Percentiles rank a stretch among this genome's conserved stretches.
phyloP scores from a whole-genome alignment of 2,329 filamentous ascomycete species.

The Neonectria faginata region DNA sequence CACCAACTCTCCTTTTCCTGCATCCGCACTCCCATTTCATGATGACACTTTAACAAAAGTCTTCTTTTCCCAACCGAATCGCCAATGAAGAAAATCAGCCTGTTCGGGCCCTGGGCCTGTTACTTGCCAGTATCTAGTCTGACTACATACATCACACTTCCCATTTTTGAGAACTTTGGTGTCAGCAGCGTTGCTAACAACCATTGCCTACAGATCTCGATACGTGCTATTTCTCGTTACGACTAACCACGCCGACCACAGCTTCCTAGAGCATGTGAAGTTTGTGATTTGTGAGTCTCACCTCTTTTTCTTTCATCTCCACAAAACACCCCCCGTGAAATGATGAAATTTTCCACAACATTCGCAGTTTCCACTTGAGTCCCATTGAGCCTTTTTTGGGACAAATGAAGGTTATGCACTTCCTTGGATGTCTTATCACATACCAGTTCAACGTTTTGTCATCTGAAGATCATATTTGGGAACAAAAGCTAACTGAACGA shows the following conservation, averaged over 20 bases:
- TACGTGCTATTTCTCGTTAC: slow-evolving; percentile 7
- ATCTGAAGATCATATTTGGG: slow-evolving; percentile 22
- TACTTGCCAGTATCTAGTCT: slow-evolving; percentile 95
- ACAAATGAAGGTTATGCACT: slow-evolving; percentile 75
- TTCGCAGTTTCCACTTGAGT: slow-evolving; percentile 93
- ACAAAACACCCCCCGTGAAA: slow-evolving; percentile 42
- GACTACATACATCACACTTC: slow-evolving; percentile 55
- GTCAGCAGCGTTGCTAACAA: slow-evolving; percentile 38
- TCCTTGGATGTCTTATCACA: slow-evolving; percentile 82
- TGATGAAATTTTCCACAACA: slow-evolving; percentile 82
- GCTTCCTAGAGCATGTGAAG: slow-evolving; percentile 16
- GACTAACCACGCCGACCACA: slow-evolving; percentile 27
- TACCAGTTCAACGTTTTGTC: slow-evolving; percentile 33
- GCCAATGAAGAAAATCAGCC: slow-evolving; percentile 83
- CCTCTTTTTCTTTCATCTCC: slow-evolving; percentile 24
- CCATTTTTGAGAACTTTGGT: slow-evolving; percentile 16
- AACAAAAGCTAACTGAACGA: slow-evolving; percentile 41
- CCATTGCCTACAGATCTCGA: slow-evolving; percentile 32
- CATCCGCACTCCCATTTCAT: slow-evolving; percentile 55
- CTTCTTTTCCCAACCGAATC: slow-evolving; percentile 93
- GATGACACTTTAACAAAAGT: slow-evolving; percentile 79
- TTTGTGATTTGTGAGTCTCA: slow-evolving; percentile 36
- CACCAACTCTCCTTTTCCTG: slow-evolving; percentile 31
- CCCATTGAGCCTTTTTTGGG: slow-evolving; percentile 74
- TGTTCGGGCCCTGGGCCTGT: slow-evolving; percentile 79